These are phyloP conservation scores for Amaranthus hypochondriacus DNA, from an alignment of 148 eudicot genomes.

Conservation along the genomic window DNA sequence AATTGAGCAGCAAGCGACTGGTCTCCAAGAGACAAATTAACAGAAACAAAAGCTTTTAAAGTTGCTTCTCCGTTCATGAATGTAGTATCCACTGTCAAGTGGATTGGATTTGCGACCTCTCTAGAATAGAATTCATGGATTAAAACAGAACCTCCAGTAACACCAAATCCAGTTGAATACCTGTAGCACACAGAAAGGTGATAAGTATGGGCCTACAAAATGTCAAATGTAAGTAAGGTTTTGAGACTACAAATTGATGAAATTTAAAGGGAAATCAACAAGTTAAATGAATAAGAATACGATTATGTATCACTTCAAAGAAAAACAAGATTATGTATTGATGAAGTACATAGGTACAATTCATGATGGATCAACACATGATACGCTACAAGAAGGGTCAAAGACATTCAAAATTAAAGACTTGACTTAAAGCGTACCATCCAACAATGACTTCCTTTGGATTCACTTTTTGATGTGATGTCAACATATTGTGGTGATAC, in stretches of 20 bases:
- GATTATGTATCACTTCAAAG: too few relatives aligned
- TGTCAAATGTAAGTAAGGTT: too few relatives aligned
- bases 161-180: constrained; percentile 96
- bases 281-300: too few relatives aligned
- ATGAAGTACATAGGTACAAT: too few relatives aligned
- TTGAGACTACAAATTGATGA: too few relatives aligned
- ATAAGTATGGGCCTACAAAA: not conserved
- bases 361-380: too few relatives aligned
- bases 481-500: constrained; percentile 88
- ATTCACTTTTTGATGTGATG: constrained; percentile 91
- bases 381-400: too few relatives aligned
- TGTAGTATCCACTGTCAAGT: constrained; percentile 78
- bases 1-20: constrained; percentile 89
- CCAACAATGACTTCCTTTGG: constrained; percentile 97
- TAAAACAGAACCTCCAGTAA: constrained; percentile 81
- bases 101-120: constrained; percentile 78
- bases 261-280: too few relatives aligned
- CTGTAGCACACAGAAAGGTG: constrained; percentile 29
- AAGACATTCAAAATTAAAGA: not conserved
- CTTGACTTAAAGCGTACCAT: constrained; percentile 53
- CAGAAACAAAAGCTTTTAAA: constrained; percentile 76
- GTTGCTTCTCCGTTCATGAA: constrained; percentile 67
- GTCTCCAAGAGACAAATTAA: constrained; percentile 78
- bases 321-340: too few relatives aligned
- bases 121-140: constrained; percentile 87